Percentiles rank a stretch among this genome's conserved stretches.
These are phyloP conservation scores for Ustilago esculenta DNA, from an alignment of 1,284 basidiomycete species.

Conservation along the genomic window DNA sequence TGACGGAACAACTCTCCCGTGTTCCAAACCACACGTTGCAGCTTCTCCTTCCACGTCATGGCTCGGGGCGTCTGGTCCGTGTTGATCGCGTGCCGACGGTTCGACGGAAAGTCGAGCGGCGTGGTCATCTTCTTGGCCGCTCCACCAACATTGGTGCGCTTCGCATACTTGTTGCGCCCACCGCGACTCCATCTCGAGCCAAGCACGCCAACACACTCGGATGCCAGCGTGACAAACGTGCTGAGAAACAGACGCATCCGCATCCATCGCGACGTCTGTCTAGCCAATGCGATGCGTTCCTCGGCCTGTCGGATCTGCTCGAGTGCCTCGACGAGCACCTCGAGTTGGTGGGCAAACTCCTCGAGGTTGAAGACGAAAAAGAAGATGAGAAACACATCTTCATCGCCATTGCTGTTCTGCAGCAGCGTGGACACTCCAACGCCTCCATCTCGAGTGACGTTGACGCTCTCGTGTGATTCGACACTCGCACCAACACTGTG, in stretches of 20 bases:
- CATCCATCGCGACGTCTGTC: slow-evolving; percentile 36
- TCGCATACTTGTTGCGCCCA: neutral
- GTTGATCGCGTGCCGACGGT: slow-evolving; percentile 81
- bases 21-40: slow-evolving; percentile 75
- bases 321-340: slow-evolving; percentile 48
- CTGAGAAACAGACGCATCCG: slow-evolving; percentile 22
- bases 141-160: neutral
- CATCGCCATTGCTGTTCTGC: slow-evolving; percentile 46
- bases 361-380: slow-evolving; percentile 64
- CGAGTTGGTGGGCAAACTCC: slow-evolving; percentile 57
- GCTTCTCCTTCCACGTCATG: slow-evolving; percentile 43
- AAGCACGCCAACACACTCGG: slow-evolving; percentile 31
- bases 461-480: neutral
- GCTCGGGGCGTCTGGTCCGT: slow-evolving; percentile 80
- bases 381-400: slow-evolving; percentile 61
- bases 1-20: slow-evolving; percentile 77
- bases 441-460: neutral
- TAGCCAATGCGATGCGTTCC: slow-evolving; percentile 42
- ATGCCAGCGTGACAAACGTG: slow-evolving; percentile 16
- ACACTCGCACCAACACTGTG: neutral
- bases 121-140: slow-evolving; percentile 71
- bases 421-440: slow-evolving; percentile 1
- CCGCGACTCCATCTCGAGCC: slow-evolving; percentile 27
- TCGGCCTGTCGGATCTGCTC: slow-evolving; percentile 44
- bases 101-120: slow-evolving; percentile 76